Conservation (phyloP, 371 early-diverging fungal species). For the Mucor irregularis region DNA sequence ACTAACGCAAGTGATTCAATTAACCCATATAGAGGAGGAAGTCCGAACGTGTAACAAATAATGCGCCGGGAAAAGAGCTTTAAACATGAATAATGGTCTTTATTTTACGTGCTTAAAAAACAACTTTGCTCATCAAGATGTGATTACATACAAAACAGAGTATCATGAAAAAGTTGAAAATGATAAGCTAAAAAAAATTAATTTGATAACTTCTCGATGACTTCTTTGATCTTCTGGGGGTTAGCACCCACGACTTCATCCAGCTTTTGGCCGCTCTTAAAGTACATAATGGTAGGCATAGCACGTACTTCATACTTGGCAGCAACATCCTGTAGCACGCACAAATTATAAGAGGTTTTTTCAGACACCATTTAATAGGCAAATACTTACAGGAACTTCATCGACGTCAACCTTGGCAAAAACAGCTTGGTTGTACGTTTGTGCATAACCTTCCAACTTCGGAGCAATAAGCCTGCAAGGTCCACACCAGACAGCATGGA, state of each 20-base stretch:
- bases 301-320: constrained; percentile 68
- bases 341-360: neutral
- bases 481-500: constrained; percentile 72
- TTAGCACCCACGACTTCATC: constrained; percentile 79
- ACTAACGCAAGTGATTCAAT: too few relatives aligned
- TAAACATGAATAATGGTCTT: too few relatives aligned
- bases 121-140: too few relatives aligned
- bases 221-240: constrained; percentile 20
- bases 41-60: too few relatives aligned
- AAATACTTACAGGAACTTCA: constrained; percentile 48
- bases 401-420: constrained; percentile 91
- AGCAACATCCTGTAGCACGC: constrained; percentile 64
- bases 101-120: too few relatives aligned
- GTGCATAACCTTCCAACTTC: constrained; percentile 60
- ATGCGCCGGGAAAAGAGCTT: too few relatives aligned
- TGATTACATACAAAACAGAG: too few relatives aligned
- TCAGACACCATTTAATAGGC: neutral
- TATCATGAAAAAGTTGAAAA: too few relatives aligned
- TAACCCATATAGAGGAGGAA: too few relatives aligned
- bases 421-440: constrained; percentile 50
- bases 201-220: constrained; percentile 14
- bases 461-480: constrained; percentile 92
- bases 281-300: constrained; percentile 92
- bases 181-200: too few relatives aligned
- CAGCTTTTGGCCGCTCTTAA: constrained; percentile 70